Percentiles rank a stretch among this genome's conserved stretches.
Conservation (phyloP, 805 yeast genomes). For the Monosporozyma unispora region DNA sequence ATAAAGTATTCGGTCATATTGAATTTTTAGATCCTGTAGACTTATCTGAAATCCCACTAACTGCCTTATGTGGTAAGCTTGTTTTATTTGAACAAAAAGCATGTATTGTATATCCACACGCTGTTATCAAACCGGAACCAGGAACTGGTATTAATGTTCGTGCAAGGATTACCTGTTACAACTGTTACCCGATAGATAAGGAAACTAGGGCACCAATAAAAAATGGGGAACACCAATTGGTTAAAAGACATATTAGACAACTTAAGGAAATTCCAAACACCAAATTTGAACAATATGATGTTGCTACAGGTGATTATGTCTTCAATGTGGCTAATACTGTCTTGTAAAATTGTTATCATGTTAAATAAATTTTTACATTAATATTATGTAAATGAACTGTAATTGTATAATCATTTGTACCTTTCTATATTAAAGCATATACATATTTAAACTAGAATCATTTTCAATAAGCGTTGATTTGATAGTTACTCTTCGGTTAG, state of each 20-base stretch:
- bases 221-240: conserved; percentile 68
- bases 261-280: conserved; percentile 42
- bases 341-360: background rate
- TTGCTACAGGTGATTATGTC: conserved; percentile 63
- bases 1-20: conserved; percentile 61
- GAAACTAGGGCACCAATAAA: conserved; percentile 64
- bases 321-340: conserved; percentile 33
- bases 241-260: conserved; percentile 58
- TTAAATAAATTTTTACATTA: background rate
- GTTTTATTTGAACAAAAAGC: conserved; percentile 52
- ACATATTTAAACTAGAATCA: background rate
- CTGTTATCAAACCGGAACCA: conserved; percentile 43
- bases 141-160: conserved; percentile 84
- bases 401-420: background rate
- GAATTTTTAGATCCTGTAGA: conserved; percentile 79
- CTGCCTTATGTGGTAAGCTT: conserved; percentile 59
- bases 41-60: conserved; percentile 54
- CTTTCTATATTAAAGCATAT: background rate
- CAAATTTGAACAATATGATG: conserved; percentile 67
- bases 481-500: no score
- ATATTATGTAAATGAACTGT: background rate
- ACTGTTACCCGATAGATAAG: conserved; percentile 75
- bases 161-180: conserved; percentile 62
- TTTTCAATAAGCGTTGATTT: no score
- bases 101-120: conserved; percentile 65